Conservation (phyloP, 2,329 filamentous ascomycete species). For the Colletotrichum destructivum region DNA sequence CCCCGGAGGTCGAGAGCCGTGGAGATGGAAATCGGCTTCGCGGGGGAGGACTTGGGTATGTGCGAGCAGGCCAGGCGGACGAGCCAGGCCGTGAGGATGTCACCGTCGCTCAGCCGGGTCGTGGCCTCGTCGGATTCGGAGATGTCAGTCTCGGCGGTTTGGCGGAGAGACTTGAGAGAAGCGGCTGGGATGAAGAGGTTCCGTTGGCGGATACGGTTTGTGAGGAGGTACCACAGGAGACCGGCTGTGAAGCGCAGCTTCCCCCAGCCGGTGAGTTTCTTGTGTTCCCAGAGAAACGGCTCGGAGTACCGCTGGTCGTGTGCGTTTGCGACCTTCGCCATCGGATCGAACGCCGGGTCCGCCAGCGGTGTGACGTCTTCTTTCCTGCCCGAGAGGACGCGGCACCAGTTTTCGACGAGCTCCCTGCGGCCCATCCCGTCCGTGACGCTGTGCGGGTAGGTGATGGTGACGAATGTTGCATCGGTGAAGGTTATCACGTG, state of each 20-base stretch:
- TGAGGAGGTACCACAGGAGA: conserved; percentile 33
- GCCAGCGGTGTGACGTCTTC: conserved; percentile 55
- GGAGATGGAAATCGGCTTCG: conserved; percentile 20
- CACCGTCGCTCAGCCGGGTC: conserved; percentile 31
- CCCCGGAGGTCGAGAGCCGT: conserved; percentile 36
- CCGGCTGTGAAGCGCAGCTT: conserved; percentile 25
- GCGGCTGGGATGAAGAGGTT: conserved; percentile 45
- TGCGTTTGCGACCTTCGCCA: conserved; percentile 41
- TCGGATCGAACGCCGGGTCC: conserved; percentile 45
- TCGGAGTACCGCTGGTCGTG: conserved; percentile 50
- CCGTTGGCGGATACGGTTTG: conserved; percentile 33
- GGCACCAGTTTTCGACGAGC: conserved; percentile 56
- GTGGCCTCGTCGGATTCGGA: not conserved
- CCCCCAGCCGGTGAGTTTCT: conserved; percentile 16
- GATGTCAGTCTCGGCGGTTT: conserved; percentile 17
- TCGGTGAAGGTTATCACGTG: conserved; percentile 65
- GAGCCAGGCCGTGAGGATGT: conserved; percentile 35
- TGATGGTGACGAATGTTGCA: conserved; percentile 63
- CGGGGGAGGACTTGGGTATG: not conserved
- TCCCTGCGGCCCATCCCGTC: conserved; percentile 43
- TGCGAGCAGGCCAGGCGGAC: conserved; percentile 30
- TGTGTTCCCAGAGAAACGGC: conserved; percentile 46
- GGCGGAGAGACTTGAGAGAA: conserved; percentile 1
- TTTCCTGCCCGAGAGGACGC: conserved; percentile 59
- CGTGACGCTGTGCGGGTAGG: conserved; percentile 62